Conservation (phyloP, 176 grass and related monocot species). For the Areca catechu region DNA sequence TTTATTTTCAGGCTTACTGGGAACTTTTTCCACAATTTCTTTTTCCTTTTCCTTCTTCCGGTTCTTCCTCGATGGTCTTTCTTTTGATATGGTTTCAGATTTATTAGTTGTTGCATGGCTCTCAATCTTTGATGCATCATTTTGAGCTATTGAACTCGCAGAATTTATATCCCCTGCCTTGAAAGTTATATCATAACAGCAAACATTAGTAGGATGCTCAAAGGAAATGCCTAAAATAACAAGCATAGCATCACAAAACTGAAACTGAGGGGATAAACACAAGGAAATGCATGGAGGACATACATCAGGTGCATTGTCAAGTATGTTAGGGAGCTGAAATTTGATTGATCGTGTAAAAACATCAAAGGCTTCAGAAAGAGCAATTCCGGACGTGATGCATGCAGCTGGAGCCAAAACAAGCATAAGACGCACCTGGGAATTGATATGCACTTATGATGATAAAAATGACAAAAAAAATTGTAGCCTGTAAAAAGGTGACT, state of each 20-base stretch:
- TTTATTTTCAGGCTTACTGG: slow-evolving; percentile 46
- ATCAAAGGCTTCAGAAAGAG: slow-evolving; percentile 74
- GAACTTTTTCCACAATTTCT: slow-evolving; percentile 42
- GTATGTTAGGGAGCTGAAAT: slow-evolving; percentile 65
- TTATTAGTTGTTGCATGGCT: slow-evolving; percentile 35
- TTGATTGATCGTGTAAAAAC: slow-evolving; percentile 87
- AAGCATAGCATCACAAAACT: no score
- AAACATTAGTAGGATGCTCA: slow-evolving; percentile 21
- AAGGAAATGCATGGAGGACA: slow-evolving; percentile 31
- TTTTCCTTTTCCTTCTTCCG: slow-evolving; percentile 66
- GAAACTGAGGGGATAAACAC: not conserved
- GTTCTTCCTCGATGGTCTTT: slow-evolving; percentile 78
- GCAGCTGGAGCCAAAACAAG: slow-evolving; percentile 98
- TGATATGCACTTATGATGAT: not conserved
- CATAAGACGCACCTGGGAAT: slow-evolving; percentile 92
- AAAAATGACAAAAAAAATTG: slow-evolving; percentile 13
- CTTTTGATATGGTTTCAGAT: slow-evolving; percentile 56
- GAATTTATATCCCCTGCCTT: slow-evolving; percentile 50
- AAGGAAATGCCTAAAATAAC: no score
- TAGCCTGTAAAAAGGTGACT: not conserved
- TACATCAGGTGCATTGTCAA: slow-evolving; percentile 49
- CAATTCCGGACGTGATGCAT: slow-evolving; percentile 95
- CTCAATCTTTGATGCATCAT: slow-evolving; percentile 33
- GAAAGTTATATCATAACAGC: slow-evolving; percentile 22
- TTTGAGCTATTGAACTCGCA: slow-evolving; percentile 33